phyloP scores from a whole-genome alignment of 139 green algal species.

The Penium margaritaceum region DNA sequence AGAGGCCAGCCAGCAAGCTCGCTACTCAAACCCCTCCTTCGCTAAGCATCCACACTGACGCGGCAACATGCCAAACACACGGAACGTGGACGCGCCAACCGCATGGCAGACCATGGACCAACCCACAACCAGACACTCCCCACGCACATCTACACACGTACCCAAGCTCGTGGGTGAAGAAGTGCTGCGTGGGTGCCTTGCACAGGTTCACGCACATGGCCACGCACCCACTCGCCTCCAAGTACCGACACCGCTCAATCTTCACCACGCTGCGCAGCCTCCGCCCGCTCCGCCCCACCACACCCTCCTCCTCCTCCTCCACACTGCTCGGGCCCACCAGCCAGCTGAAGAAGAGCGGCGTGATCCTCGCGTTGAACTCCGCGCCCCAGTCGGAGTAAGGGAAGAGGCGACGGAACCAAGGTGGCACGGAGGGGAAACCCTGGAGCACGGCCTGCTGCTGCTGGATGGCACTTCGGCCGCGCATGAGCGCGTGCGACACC shows the following conservation, averaged over 20 bases:
- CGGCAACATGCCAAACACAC: no score
- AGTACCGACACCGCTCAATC: constrained; percentile 61
- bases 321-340: constrained; percentile 55
- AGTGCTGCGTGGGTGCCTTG: constrained; percentile 51
- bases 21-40: no score
- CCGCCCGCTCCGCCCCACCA: neutral
- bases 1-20: no score
- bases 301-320: neutral
- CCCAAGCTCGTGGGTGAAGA: constrained; percentile 51
- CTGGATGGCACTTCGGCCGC: constrained; percentile 48
- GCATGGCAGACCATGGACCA: no score
- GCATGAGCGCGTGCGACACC: constrained; percentile 60
- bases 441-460: constrained; percentile 57
- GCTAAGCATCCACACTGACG: no score
- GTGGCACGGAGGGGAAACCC: constrained; percentile 55
- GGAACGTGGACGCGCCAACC: no score
- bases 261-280: constrained; percentile 53
- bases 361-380: constrained; percentile 69
- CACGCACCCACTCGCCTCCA: constrained; percentile 46
- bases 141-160: no score
- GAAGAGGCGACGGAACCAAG: constrained; percentile 58
- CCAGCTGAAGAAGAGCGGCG: constrained; percentile 66
- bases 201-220: constrained; percentile 53
- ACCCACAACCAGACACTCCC: no score
- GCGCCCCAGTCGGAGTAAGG: constrained; percentile 68